These are phyloP conservation scores for Suhomyces vadensis DNA, from an alignment of 805 yeast species.

Conservation along the genomic window DNA sequence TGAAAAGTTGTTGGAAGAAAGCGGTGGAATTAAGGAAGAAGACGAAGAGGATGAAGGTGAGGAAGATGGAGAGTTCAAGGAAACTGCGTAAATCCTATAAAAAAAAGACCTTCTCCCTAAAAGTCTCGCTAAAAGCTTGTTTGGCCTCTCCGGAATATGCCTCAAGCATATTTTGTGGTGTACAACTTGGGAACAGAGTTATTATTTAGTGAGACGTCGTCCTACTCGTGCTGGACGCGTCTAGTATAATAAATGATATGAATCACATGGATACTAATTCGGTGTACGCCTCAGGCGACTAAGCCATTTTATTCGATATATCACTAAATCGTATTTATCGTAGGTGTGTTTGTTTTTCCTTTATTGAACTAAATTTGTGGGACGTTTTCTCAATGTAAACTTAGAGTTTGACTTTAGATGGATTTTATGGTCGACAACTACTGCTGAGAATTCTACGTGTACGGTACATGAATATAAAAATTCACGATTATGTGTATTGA, in stretches of 20 bases:
- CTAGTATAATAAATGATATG: not conserved
- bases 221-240: conserved; percentile 3
- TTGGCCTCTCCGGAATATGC: not conserved
- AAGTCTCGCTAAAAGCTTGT: not conserved
- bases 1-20: conserved; percentile 60
- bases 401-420: too few relatives aligned
- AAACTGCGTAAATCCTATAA: conserved; percentile 1
- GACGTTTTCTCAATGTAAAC: too few relatives aligned
- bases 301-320: too few relatives aligned
- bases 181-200: too few relatives aligned
- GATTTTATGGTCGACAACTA: too few relatives aligned
- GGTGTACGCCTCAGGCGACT: not conserved
- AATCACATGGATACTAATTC: too few relatives aligned
- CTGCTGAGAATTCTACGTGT: too few relatives aligned
- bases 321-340: too few relatives aligned
- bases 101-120: not conserved
- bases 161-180: too few relatives aligned
- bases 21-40: conserved; percentile 37
- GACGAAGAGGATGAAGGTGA: conserved; percentile 48
- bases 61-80: conserved; percentile 12
- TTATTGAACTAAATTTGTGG: too few relatives aligned
- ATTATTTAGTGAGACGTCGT: not conserved
- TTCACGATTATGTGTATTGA: not conserved
- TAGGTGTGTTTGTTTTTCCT: too few relatives aligned
- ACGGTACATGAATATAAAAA: too few relatives aligned